Conservation (phyloP, 306 rosid species). For the Dalbergia cultrata region DNA sequence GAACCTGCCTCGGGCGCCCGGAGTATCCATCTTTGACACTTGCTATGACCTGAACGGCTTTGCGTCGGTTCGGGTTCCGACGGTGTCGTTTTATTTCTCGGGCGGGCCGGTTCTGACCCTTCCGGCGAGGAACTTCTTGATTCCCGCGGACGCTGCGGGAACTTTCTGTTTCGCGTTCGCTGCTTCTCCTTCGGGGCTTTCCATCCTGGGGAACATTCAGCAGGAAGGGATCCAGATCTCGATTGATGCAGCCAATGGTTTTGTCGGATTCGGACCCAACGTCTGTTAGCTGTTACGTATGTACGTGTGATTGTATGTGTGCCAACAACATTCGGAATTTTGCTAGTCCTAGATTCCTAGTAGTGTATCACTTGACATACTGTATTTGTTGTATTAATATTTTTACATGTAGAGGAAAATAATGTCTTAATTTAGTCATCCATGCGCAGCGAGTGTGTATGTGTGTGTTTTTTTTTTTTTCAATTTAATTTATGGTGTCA, state of each 20-base stretch:
- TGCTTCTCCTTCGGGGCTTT: constrained; percentile 58
- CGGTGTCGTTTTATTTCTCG: constrained; percentile 81
- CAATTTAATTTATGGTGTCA: neutral
- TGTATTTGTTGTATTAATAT: too few species aligned
- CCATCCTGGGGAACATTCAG: constrained; percentile 89
- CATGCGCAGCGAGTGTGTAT: neutral
- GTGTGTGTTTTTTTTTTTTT: too few species aligned
- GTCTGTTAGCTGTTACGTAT: constrained; percentile 56
- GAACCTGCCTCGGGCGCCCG: constrained; percentile 67
- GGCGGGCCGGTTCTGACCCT: constrained; percentile 84
- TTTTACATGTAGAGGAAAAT: constrained; percentile 1
- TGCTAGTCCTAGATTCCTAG: constrained; percentile 6
- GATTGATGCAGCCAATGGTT: constrained; percentile 81
- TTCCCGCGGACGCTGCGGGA: constrained; percentile 76
- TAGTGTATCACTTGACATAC: neutral
- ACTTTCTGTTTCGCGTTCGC: constrained; percentile 90
- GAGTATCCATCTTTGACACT: constrained; percentile 82
- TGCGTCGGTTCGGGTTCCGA: constrained; percentile 86
- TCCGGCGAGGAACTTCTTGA: constrained; percentile 77
- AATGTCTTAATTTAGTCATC: neutral
- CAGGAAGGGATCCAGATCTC: constrained; percentile 93
- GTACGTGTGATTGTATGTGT: neutral
- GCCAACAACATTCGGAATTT: neutral
- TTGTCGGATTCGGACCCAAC: constrained; percentile 88
- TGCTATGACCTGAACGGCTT: constrained; percentile 79